Base-by-base conservation (phyloP, 805 yeast genomes). In the Starmerella cellae region DNA sequence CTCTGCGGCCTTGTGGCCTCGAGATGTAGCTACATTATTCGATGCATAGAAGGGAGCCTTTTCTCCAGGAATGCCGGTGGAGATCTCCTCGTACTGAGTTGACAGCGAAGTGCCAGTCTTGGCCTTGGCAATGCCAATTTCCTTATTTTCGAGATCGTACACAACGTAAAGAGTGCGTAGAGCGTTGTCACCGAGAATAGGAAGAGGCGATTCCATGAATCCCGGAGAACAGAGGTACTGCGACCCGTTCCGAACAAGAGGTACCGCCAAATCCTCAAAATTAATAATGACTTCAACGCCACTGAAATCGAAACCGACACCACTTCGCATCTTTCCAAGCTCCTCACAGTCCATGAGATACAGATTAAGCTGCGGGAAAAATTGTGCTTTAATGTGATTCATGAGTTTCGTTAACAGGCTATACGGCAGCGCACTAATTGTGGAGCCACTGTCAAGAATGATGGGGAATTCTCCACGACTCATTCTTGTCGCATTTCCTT, bases 121-220 rank as follows among this genome's bases (percentile, higher is more conserved):
- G 38, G 71, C 69, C 44, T 68, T 69, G 16, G 78, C 84, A 40
- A 80, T 47, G 1, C 78, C 73, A 22, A 79, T 62, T 54, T 71
- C 66, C 38, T 55, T 57, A 50, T 69, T 70, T 24, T 76, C 81
- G 38, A 78, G 62, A 56, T 81, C 82, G 57, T 70, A 77, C 18
- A 77, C 82, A 22, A 73, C 68, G 55, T 80, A 81, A 5, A 77
- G 78, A 35, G 70, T 67, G 43, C 81, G 66, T 44, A 81, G 61
- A 54, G 79, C 70, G 39, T 70, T 67, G 54, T 78, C 84, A 13
- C 88, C 88, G 28, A 81, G 62, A 40, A 76, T 64, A 4, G 33
- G 11, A 14, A 23, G 5, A 11, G 9, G 5, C 13, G n/a, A 27
- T 9, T 22, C 19, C 4, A 22, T 18, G 13, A 26, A 43, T 16